phyloP scores from a whole-genome alignment of 1,284 basidiomycete species.

The Taiwanofungus camphoratus region DNA sequence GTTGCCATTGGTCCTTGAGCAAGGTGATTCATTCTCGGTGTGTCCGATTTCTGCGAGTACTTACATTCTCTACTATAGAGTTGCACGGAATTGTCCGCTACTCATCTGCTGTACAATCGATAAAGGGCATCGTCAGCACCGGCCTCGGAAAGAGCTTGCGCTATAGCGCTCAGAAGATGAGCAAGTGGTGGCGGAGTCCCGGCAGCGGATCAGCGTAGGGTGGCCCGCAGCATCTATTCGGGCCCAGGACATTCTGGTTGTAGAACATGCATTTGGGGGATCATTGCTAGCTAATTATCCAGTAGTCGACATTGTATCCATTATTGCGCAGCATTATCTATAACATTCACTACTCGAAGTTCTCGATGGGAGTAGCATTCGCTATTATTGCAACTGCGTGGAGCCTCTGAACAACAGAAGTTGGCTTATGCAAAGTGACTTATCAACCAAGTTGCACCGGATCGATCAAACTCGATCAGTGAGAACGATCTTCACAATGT shows the following conservation, averaged over 20 bases:
- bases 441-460: too few species aligned
- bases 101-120: constrained; percentile 78
- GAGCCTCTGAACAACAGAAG: neutral
- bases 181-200: constrained; percentile 68
- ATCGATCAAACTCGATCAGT: too few species aligned
- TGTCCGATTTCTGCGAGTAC: too few species aligned
- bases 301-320: constrained; percentile 10
- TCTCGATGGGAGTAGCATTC: too few species aligned
- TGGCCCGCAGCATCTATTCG: neutral
- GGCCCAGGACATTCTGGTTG: neutral
- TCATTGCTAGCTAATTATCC: constrained; percentile 6
- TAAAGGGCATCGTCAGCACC: constrained; percentile 85
- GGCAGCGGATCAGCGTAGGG: constrained; percentile 4
- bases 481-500: too few species aligned
- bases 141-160: constrained; percentile 74
- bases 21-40: too few species aligned
- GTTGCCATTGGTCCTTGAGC: constrained; percentile 49
- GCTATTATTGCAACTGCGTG: neutral
- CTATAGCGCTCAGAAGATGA: constrained; percentile 72
- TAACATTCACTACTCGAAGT: constrained; percentile 6
- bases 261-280: constrained; percentile 2
- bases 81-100: constrained; percentile 73
- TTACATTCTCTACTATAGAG: constrained; percentile 38
- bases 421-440: too few species aligned
- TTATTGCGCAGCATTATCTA: constrained; percentile 3